Evolutionary conservation across 441 rosid genomes (phyloP).

Genomic region (Erodium chrysanthum): DNA sequence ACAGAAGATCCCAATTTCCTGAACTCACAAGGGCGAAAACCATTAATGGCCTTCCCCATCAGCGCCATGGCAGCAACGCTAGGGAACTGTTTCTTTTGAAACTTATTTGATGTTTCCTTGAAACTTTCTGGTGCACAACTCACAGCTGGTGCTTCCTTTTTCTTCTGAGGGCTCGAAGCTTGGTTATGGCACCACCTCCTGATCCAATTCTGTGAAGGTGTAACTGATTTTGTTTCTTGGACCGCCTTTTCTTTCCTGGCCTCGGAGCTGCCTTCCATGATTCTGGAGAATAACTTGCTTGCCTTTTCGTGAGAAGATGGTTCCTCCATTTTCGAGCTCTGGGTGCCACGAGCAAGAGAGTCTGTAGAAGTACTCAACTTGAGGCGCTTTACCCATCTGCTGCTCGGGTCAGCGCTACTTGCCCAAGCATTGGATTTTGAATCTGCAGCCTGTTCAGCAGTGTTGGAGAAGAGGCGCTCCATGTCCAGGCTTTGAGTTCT

Average conservation of each 20-base stretch:
- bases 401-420: slow-evolving; percentile 35
- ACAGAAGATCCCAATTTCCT: slow-evolving; percentile 39
- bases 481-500: slow-evolving; percentile 69
- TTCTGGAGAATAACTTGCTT: slow-evolving; percentile 1
- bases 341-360: slow-evolving; percentile 34
- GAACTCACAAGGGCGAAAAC: slow-evolving; percentile 46
- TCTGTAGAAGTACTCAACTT: slow-evolving; percentile 27
- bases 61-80: slow-evolving; percentile 94
- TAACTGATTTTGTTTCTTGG: too few species aligned
- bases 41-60: slow-evolving; percentile 75
- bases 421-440: slow-evolving; percentile 31
- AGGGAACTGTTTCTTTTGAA: slow-evolving; percentile 50
- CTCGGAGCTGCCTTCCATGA: too few species aligned
- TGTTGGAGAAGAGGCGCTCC: slow-evolving; percentile 35
- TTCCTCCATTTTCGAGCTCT: slow-evolving; percentile 34
- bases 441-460: slow-evolving; percentile 25
- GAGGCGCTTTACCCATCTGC: slow-evolving; percentile 83
- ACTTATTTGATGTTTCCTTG: slow-evolving; percentile 23
- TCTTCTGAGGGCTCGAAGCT: slow-evolving; percentile 21
- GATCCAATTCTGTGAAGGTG: slow-evolving; percentile 51
- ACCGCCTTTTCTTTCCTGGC: too few species aligned
- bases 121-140: slow-evolving; percentile 32
- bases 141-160: slow-evolving; percentile 17
- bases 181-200: slow-evolving; percentile 57
- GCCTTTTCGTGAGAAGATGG: slow-evolving; percentile 30